Percentiles rank a stretch among this genome's conserved stretches.
These are phyloP conservation scores for Lactarius indigo DNA, from an alignment of 768 basidiomycete species.

Conservation along the genomic window DNA sequence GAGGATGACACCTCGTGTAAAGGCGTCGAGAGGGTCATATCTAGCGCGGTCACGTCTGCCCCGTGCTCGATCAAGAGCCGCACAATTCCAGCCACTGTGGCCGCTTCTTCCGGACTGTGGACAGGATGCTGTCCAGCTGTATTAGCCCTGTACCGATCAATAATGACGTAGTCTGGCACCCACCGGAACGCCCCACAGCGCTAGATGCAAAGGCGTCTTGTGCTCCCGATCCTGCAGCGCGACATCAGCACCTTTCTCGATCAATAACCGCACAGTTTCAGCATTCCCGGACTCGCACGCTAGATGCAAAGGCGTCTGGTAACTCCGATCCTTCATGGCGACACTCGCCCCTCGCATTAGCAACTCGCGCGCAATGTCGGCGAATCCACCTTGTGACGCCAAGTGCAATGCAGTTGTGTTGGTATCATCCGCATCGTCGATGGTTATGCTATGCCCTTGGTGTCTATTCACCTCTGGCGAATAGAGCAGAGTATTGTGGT, in stretches of 20 bases:
- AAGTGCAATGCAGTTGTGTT: background rate
- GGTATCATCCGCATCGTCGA: background rate
- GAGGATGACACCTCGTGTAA: background rate
- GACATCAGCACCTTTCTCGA: background rate
- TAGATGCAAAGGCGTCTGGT: background rate
- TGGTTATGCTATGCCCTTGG: background rate
- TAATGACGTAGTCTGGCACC: too few relatives aligned
- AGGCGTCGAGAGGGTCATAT: too few relatives aligned
- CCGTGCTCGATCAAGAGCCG: too few relatives aligned
- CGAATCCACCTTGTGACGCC: background rate
- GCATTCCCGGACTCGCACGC: background rate
- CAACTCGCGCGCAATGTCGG: background rate
- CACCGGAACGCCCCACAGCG: too few relatives aligned
- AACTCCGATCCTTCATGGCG: background rate
- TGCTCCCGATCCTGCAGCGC: background rate
- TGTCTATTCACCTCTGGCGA: background rate
- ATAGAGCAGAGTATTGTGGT: background rate
- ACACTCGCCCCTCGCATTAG: background rate
- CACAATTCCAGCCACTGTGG: too few relatives aligned
- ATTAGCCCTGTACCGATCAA: too few relatives aligned
- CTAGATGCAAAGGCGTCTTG: background rate
- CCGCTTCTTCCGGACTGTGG: too few relatives aligned
- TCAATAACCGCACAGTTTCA: background rate
- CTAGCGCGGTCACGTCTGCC: too few relatives aligned
- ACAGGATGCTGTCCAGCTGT: too few relatives aligned